Base-by-base conservation (phyloP, 2,329 filamentous ascomycete species). In the Ascomycota sp. region DNA sequence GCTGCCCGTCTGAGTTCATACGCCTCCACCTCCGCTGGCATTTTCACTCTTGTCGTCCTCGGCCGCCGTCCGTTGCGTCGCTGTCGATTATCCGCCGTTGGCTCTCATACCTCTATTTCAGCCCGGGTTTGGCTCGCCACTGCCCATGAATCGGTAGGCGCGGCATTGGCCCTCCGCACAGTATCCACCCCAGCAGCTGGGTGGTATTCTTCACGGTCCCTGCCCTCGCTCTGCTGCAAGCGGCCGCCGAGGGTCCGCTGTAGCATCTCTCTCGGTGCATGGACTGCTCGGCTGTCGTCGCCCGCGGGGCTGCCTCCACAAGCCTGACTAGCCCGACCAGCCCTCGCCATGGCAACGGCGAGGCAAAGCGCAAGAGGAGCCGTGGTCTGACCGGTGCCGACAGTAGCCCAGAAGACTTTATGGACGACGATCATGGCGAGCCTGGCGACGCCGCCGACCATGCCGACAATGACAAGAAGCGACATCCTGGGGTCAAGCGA, bases 401-500 rank as follows among this genome's bases (percentile, higher is more conserved):
- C 34, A 74, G 68, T 46, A 74, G 69, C 38, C 69, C 69, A 4
- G 67, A 61, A 19, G 74, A 66, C 42, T 39, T 35, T 27, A 35
- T 49, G 25, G 56, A 61, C 29, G 61, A 60, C 33, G 63, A 63
- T 33, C 59, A 70, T 33, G 69, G 71, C 34, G 66, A 70, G 20
- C n/a, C 20, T 8, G 36, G 36, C n/a, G 34, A 31, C 20, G 60
- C 19, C 24, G 29, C 20, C 15, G 26, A 70, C 32, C 48, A 57
- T 29, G 54, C 57, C 29, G 61, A 65, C 30, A 51, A 59, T 28
- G 67, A 72, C 42, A 68, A 67, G 52, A 70, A 69, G 50, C 62
- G 70, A 35, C 68, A 74, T 39, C 71, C 72, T 19, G 71, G 71
- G 32, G 72, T 76, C 29, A 82, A 86, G 57, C 65, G 80, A 43